Evolutionary conservation across 1,284 basidiomycete species (phyloP).

Genomic region (Papiliotrema nemorosa): DNA sequence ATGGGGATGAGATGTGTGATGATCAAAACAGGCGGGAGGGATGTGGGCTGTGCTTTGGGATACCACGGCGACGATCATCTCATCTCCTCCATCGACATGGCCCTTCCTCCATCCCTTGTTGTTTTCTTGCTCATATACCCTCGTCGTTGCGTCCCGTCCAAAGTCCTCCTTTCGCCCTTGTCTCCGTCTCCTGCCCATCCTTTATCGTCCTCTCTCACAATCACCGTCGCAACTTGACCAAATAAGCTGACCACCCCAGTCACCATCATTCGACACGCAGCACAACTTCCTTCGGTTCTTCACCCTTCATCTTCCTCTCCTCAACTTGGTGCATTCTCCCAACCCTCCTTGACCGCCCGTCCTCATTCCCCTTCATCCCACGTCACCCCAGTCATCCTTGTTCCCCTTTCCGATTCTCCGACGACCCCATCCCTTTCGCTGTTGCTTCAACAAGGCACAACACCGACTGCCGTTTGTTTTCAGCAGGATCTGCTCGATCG

Average conservation of each 20-base stretch:
- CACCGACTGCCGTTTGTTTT: slow-evolving; percentile 47
- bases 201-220: neutral
- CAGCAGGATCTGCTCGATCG: slow-evolving; percentile 48
- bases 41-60: no score
- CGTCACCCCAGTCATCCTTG: slow-evolving; percentile 39
- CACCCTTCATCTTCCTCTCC: slow-evolving; percentile 10
- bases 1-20: no score
- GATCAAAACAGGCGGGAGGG: no score
- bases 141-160: no score
- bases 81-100: no score
- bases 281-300: slow-evolving; percentile 35
- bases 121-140: no score
- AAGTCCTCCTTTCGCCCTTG: neutral
- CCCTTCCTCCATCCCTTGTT: no score
- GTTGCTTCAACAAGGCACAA: slow-evolving; percentile 41
- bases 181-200: neutral
- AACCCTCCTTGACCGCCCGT: slow-evolving; percentile 10
- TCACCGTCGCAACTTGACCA: no score
- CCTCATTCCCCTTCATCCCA: slow-evolving; percentile 7
- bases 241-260: no score
- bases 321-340: slow-evolving; percentile 8
- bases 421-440: slow-evolving; percentile 45
- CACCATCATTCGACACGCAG: slow-evolving; percentile 33
- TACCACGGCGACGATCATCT: no score
- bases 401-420: slow-evolving; percentile 44